Evolutionary conservation across 345 rosid genomes (phyloP), one percentile per base, ranked within the genome.

Genomic region (Ceriops decandra): DNA sequence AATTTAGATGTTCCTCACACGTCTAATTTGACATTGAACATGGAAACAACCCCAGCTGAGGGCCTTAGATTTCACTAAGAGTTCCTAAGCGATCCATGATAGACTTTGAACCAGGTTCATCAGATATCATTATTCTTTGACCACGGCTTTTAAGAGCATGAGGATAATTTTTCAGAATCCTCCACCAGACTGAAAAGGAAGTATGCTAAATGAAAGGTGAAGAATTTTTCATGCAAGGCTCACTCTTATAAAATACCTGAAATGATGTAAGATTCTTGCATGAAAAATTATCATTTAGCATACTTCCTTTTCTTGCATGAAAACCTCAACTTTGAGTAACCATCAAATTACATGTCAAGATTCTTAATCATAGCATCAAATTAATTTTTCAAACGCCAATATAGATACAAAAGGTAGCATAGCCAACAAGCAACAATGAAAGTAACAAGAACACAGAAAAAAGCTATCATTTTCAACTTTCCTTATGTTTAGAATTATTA

Each of bases 331-430:
- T 9, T 36, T 8, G 28, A 5, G 13, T n/a, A 42, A 7, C 66
- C 16, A 38, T 13, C 9, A 17, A 60, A 60, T 36, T 36, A 9
- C 26, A 21, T 5, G 4, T 21, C 30, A 6, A 13, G 49, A 42
- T 42, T 24, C 1, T 22, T 3, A 15, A 49, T 19, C 56, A 46
- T 28, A 46, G 52, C 54, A 24, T 26, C 35, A 17, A 66, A 32
- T 17, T 66, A 27, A 54, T 30, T 53, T 66, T 52, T 52, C n/a
- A 33, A 60, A 66, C 11, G 17, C 22, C 31, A 52, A 31, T 63
- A 52, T 42, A 16, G n/a, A 11, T 24, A 46, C 35, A 9, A 22
- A 26, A 60, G 46, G 51, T 46, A n/a, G 32, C 1, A 5, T 36
- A 36, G 38, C 53, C 5, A 38, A 26, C 54, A 26, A 49, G 59